phyloP scores from a whole-genome alignment of 2,329 filamentous ascomycete genomes.

The Penicillium corylophilum region DNA sequence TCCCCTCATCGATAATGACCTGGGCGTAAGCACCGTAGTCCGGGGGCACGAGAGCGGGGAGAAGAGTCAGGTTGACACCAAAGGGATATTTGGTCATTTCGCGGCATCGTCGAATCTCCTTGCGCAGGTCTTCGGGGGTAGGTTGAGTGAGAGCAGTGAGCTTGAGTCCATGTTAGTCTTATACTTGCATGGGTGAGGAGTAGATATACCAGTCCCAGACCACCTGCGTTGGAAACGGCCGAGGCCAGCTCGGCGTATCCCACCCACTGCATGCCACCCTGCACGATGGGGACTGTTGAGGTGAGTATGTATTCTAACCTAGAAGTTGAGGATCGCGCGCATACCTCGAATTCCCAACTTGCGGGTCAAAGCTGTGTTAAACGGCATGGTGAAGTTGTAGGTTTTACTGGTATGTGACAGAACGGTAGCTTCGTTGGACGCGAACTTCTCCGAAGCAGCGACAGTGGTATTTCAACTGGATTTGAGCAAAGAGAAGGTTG shows the following conservation, averaged over 20 bases:
- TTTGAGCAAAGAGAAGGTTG: not conserved
- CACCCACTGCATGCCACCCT: conserved; percentile 58
- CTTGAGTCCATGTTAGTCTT: conserved; percentile 23
- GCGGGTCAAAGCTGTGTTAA: conserved; percentile 63
- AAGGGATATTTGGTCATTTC: conserved; percentile 67
- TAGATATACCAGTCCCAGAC: conserved; percentile 50
- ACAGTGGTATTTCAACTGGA: not conserved
- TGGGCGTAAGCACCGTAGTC: conserved; percentile 91
- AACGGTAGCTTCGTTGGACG: not conserved
- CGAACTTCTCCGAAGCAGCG: not conserved
- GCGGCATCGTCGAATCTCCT: conserved; percentile 86
- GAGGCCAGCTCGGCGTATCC: conserved; percentile 54
- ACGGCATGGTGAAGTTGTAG: conserved; percentile 51
- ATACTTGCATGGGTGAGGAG: not conserved
- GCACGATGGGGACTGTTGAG: conserved; percentile 47
- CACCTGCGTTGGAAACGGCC: conserved; percentile 56
- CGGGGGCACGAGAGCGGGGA: conserved; percentile 84
- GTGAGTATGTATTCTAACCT: conserved; percentile 2
- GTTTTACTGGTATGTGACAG: conserved; percentile 9
- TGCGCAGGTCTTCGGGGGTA: conserved; percentile 83
- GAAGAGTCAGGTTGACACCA: conserved; percentile 90
- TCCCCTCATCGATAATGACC: conserved; percentile 88
- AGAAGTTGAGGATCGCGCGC: not conserved
- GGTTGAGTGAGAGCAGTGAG: conserved; percentile 76
- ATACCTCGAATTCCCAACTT: conserved; percentile 55